Conservation (phyloP, 768 basidiomycete genomes). For the Suillus luteus region DNA sequence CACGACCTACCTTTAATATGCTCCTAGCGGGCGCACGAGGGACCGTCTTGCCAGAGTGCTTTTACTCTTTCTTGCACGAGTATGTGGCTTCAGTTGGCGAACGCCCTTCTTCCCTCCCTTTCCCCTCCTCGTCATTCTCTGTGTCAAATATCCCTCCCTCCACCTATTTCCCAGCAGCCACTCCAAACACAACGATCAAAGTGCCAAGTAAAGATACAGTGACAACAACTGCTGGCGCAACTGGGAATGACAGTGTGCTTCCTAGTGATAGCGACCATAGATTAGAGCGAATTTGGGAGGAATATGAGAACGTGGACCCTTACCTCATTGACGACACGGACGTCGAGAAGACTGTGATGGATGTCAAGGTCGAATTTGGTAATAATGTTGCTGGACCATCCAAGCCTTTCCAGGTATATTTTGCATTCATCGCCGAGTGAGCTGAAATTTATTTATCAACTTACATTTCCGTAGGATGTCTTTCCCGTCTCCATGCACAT, state of each 20-base stretch:
- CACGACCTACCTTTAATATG: constrained; percentile 80
- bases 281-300: constrained; percentile 82
- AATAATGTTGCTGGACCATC: constrained; percentile 39
- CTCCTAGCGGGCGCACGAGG: constrained; percentile 75
- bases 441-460: background rate
- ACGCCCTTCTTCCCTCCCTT: constrained; percentile 49
- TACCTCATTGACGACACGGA: constrained; percentile 54
- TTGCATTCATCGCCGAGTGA: background rate
- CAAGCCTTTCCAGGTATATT: constrained; percentile 60
- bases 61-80: constrained; percentile 93
- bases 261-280: constrained; percentile 84
- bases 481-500: constrained; percentile 74
- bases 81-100: constrained; percentile 84
- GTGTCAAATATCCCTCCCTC: constrained; percentile 29
- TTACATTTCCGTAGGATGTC: constrained; percentile 53
- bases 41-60: constrained; percentile 85
- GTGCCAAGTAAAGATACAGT: constrained; percentile 18
- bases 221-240: constrained; percentile 18
- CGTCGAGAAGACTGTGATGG: constrained; percentile 48
- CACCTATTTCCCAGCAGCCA: constrained; percentile 33
- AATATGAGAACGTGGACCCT: constrained; percentile 82
- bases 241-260: constrained; percentile 39
- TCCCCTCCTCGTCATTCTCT: constrained; percentile 39
- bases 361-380: constrained; percentile 58
- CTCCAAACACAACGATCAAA: constrained; percentile 37